Base-by-base conservation (phyloP, 768 basidiomycete species). In the Gyrodon lividus region DNA sequence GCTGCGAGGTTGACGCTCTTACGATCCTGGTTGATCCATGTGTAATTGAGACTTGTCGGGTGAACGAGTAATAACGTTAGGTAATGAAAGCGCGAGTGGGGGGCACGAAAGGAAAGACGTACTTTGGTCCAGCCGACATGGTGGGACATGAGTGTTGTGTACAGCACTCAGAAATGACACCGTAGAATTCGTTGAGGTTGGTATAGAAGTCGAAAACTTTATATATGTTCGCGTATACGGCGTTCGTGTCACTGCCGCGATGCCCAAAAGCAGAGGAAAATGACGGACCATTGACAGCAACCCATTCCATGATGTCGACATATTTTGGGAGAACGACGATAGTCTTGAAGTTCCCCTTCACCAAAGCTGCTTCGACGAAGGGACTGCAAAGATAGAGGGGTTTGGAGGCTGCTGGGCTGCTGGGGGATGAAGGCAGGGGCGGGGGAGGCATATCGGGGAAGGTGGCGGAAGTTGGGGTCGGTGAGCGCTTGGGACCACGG, bases 301-400 rank as follows among this genome's bases (percentile, higher is more conserved):
- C 94, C 94, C 94, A 97, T 66, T 97, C 94, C 80, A 92, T 95
- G 51, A 92, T 86, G 65, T 96, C 92, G 24, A 91, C 87, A 60
- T 95, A 97, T 68, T 96, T 97, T 6, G 96, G 96, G 48, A 93
- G 79, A 72, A 93, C 89, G 51, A 98, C 94, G 62, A 98, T 98
- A 3, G 94, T 97, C 75, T 96, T 98, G 77, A 97, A 98, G 71
- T 94, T 97, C 20, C 96, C 96, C 69, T 96, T 98, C 52, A 98
- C 95, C 39, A 98, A 79, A 0, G 96, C 92, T 2, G 93, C 88
- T 60, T 96, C 94, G 49, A 89, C 92, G 68, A 98, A 98, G 3
- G 95, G 95, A 48, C 89, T 89, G 69, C 89, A 96, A 10, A 98
- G 79, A 65, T 96, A 97, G 16, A 98, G 73, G 1, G 90, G 87